Base-by-base conservation (phyloP, 345 rosid genomes). In the Pugionium cornutum region DNA sequence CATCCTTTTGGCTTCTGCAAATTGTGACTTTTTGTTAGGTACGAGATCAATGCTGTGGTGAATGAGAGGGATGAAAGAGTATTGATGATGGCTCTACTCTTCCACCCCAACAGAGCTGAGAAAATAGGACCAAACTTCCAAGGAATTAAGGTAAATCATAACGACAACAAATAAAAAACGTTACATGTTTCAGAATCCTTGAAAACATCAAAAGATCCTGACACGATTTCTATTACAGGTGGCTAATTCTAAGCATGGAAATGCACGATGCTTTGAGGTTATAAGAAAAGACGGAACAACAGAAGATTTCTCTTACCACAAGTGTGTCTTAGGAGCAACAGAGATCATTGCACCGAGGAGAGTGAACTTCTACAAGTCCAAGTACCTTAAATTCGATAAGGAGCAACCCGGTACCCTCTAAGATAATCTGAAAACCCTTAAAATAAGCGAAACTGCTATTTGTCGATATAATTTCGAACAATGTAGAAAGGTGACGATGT, bases 231-330 rank as follows among this genome's bases (percentile, higher is more conserved):
- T 30, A 54, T 41, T 49, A 6, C 80, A 94, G 99, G 95, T 94
- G 6, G 83, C 79, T 65, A 89, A 81, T 63, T 87, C 92, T 2
- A 68, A 79, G 61, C 70, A 82, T 32, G 62, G 80, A 66, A 67
- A 77, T 27, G 44, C 90, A 0, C 90, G 89, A 2, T 94, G 99
- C 80, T 90, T 94, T 57, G 76, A 78, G 25, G 67, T 90, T 67
- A 83, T 81, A 29, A 83, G 96, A 77, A 62, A 49, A 9, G 97
- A 94, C 5, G 96, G 88, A 18, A 81, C 95, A 33, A 30, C 46
- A 0, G 97, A 86, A 75, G 97, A 88, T 67, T 94, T 94, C 74
- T 94, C 97, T 0, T 94, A 91, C 58, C 96, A 62, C 52, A 94
- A 90, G 61, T 94, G 99, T 69, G 80, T 90, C 9, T 39, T 65